These are phyloP conservation scores for Claviceps cyperi DNA, from an alignment of 2,329 filamentous ascomycete species.

Conservation along the genomic window DNA sequence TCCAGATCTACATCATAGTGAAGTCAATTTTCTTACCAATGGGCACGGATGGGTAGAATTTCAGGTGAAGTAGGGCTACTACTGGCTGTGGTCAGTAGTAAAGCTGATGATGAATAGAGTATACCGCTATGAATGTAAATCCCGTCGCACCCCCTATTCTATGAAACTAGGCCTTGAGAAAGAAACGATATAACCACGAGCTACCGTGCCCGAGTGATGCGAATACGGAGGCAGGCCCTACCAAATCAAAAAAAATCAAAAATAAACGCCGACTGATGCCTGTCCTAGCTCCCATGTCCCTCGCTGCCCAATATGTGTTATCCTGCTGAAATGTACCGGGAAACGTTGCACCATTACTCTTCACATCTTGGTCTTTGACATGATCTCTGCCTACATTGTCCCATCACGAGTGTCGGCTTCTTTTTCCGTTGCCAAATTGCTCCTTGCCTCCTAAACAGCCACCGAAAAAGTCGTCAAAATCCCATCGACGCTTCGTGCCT, in stretches of 20 bases:
- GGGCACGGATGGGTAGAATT: neutral
- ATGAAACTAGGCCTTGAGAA: neutral
- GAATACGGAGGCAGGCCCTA: conserved; percentile 18
- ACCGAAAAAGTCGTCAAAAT: conserved; percentile 63
- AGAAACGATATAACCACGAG: neutral
- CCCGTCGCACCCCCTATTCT: neutral
- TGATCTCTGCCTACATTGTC: conserved; percentile 5
- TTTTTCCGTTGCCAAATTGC: conserved; percentile 34
- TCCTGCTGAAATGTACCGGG: conserved; percentile 9
- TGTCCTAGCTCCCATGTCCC: conserved; percentile 21
- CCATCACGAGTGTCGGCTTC: conserved; percentile 30
- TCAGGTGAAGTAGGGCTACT: neutral
- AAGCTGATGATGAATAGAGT: neutral
- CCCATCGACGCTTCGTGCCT: conserved; percentile 59
- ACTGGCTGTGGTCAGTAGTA: neutral
- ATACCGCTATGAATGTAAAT: neutral
- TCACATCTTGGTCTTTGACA: conserved; percentile 5
- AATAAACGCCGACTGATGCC: conserved; percentile 22
- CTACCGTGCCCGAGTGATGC: conserved; percentile 6
- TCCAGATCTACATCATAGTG: conserved; percentile 4
- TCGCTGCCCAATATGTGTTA: conserved; percentile 17
- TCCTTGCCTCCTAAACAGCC: conserved; percentile 52
- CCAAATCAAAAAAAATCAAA: neutral
- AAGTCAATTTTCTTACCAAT: neutral
- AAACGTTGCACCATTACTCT: conserved; percentile 4